Percentiles rank a stretch among this genome's conserved stretches.
Conservation (phyloP, 1,284 basidiomycete genomes). For the Inonotus obliquus region DNA sequence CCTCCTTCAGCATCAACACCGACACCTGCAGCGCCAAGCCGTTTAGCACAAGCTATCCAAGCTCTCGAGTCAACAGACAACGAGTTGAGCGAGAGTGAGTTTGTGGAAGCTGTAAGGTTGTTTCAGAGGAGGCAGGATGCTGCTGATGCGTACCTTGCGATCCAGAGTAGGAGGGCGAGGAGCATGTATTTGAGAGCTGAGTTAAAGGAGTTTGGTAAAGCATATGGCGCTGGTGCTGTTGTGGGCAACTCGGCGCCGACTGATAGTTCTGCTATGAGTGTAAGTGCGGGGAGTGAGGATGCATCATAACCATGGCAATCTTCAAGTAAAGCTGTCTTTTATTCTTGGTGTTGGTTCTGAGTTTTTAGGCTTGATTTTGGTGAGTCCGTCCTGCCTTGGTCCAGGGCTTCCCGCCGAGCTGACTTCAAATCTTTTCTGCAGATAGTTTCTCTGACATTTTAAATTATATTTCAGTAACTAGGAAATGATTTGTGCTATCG, state of each 20-base stretch:
- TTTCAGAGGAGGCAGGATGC: constrained; percentile 7
- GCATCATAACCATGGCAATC: not conserved
- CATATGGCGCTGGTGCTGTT: not conserved
- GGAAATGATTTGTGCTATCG: no score
- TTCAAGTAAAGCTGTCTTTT: no score
- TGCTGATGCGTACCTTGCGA: constrained; percentile 14
- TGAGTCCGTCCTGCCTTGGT: no score
- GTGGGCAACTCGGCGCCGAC: not conserved
- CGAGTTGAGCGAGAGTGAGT: constrained; percentile 8
- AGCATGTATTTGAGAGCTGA: constrained; percentile 8
- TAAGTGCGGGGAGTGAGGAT: not conserved
- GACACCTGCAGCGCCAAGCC: not conserved
- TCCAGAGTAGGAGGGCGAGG: constrained; percentile 4
- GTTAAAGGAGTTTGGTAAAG: constrained; percentile 4
- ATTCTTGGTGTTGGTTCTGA: no score
- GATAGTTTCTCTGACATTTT: no score
- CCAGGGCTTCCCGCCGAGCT: no score
- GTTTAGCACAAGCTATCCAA: constrained; percentile 10
- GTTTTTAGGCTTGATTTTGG: no score
- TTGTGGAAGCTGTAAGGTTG: constrained; percentile 12
- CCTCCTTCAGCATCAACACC: not conserved
- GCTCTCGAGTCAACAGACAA: constrained; percentile 3
- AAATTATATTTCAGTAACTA: no score
- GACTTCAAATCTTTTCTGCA: no score
- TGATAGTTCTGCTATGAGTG: not conserved